Conservation (phyloP, 495 filamentous ascomycete genomes). For the Penicillium salamii region DNA sequence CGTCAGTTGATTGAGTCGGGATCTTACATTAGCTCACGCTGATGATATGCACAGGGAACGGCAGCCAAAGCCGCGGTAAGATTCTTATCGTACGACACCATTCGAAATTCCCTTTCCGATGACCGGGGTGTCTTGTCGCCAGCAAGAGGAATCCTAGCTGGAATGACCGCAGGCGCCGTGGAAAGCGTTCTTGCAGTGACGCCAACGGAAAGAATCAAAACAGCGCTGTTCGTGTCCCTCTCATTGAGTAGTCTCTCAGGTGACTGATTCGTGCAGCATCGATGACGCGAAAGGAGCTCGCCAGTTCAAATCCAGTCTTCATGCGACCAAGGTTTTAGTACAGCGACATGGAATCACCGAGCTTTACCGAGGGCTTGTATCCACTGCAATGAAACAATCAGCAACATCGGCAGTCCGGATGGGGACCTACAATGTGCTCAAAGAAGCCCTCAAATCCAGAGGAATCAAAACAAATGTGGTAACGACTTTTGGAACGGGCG, state of each 20-base stretch:
- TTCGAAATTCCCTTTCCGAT: conserved; percentile 59
- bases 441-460: conserved; percentile 50
- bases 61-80: conserved; percentile 66
- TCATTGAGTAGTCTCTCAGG: neutral
- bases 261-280: conserved; percentile 36
- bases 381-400: conserved; percentile 67
- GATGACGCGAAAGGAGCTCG: conserved; percentile 57
- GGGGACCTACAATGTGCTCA: conserved; percentile 66
- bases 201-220: conserved; percentile 66
- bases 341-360: conserved; percentile 48
- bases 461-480: conserved; percentile 39
- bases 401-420: conserved; percentile 62
- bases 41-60: conserved; percentile 32
- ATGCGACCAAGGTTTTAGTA: conserved; percentile 49
- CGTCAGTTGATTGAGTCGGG: conserved; percentile 1
- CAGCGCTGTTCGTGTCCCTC: conserved; percentile 46
- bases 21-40: neutral
- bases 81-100: conserved; percentile 63
- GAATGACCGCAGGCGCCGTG: conserved; percentile 59
- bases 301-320: conserved; percentile 48
- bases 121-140: conserved; percentile 55
- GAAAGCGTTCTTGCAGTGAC: conserved; percentile 61
- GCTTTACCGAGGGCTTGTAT: conserved; percentile 58
- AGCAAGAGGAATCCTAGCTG: conserved; percentile 53
- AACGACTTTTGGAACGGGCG: conserved; percentile 60